phyloP scores from a whole-genome alignment of 495 filamentous ascomycete genomes.

The Pseudotulostoma volvatum region DNA sequence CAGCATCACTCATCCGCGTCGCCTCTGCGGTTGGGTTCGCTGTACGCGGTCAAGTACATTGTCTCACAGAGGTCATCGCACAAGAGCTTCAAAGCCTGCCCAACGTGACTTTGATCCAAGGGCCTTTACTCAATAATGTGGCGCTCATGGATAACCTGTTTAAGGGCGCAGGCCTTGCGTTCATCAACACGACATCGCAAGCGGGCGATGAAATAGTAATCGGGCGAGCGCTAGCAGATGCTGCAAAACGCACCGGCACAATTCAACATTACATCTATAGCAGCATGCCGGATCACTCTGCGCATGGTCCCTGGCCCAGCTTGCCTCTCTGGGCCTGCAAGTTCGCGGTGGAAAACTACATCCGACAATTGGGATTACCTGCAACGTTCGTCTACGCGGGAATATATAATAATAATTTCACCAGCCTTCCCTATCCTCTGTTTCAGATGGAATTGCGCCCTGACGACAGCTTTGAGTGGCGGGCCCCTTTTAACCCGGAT shows the following conservation, averaged over 20 bases:
- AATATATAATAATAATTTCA: slow-evolving; percentile 99
- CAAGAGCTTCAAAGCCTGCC: slow-evolving; percentile 64
- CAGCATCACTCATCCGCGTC: slow-evolving; percentile 81
- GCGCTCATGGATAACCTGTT: slow-evolving; percentile 63
- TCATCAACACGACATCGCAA: slow-evolving; percentile 91
- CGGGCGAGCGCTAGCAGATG: slow-evolving; percentile 72
- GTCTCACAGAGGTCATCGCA: slow-evolving; percentile 64
- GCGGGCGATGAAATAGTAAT: slow-evolving; percentile 88
- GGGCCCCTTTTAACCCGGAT: slow-evolving; percentile 82
- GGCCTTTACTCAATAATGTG: slow-evolving; percentile 56
- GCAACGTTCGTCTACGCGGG: slow-evolving; percentile 90
- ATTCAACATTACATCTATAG: slow-evolving; percentile 90
- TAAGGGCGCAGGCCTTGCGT: slow-evolving; percentile 67
- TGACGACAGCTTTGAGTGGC: slow-evolving; percentile 83
- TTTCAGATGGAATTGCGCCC: slow-evolving; percentile 78
- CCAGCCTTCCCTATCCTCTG: slow-evolving; percentile 76
- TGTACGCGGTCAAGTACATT: slow-evolving; percentile 77
- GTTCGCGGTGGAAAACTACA: slow-evolving; percentile 78
- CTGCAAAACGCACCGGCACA: slow-evolving; percentile 60
- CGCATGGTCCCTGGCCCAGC: slow-evolving; percentile 59
- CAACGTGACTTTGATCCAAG: slow-evolving; percentile 71
- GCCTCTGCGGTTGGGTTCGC: slow-evolving; percentile 81
- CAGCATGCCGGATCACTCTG: slow-evolving; percentile 87
- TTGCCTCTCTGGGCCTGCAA: slow-evolving; percentile 87
- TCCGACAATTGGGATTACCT: slow-evolving; percentile 65